These are phyloP conservation scores for Cladosporium sp. DNA, from an alignment of 2,329 filamentous ascomycete genomes.

Conservation along the genomic window DNA sequence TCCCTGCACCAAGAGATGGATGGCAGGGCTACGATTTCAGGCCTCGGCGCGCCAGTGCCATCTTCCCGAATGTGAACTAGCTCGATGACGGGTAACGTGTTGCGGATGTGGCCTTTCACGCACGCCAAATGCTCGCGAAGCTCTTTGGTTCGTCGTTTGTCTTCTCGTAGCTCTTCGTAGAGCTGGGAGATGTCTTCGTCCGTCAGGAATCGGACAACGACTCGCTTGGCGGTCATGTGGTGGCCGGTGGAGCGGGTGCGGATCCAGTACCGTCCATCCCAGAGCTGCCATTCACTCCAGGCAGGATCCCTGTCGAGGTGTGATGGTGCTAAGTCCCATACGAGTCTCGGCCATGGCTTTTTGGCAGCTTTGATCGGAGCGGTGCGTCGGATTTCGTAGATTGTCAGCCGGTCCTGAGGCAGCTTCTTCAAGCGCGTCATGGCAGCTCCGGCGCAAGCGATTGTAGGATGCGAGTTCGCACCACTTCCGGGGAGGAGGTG, in stretches of 20 bases:
- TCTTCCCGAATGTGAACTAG: no score
- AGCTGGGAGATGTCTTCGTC: not conserved
- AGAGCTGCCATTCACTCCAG: conserved; percentile 40
- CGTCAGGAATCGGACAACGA: conserved; percentile 38
- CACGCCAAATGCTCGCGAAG: not conserved
- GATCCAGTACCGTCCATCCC: conserved; percentile 56
- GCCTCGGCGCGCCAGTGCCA: not conserved
- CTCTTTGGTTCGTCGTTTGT: no score
- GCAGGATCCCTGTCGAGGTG: not conserved
- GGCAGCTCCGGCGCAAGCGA: not conserved
- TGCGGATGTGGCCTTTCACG: conserved; percentile 36
- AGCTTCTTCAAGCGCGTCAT: not conserved
- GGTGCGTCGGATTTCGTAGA: conserved; percentile 1
- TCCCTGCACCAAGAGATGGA: conserved; percentile 23
- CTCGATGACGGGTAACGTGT: conserved; percentile 36
- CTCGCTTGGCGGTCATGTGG: not conserved
- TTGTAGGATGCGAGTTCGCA: not conserved
- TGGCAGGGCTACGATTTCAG: conserved; percentile 28
- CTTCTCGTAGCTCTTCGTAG: no score
- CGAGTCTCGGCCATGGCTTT: not conserved
- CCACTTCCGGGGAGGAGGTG: conserved; percentile 36
- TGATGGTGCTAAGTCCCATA: not conserved
- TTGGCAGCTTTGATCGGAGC: not conserved
- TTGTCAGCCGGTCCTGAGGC: not conserved
- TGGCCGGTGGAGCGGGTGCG: conserved; percentile 31